Evolutionary conservation across 2,329 filamentous ascomycete species (phyloP).

Genomic region (Neonectria neomacrospora): DNA sequence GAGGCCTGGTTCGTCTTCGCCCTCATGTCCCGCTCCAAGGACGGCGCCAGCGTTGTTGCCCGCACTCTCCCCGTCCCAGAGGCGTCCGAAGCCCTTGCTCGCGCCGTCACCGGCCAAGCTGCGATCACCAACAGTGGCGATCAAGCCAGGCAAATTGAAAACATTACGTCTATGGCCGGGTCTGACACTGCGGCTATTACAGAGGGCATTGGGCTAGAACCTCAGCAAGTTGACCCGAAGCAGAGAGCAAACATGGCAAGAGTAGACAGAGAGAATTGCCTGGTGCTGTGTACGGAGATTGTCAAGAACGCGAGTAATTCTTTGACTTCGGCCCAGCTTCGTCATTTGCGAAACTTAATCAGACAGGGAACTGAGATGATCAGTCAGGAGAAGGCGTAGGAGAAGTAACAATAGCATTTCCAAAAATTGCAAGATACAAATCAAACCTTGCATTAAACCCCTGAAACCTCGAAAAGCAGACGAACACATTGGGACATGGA

Average conservation of each 20-base stretch:
- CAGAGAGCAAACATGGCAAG: slow-evolving; percentile 58
- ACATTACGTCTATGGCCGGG: slow-evolving; percentile 17
- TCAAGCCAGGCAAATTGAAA: slow-evolving; percentile 37
- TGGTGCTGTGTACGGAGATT: slow-evolving; percentile 68
- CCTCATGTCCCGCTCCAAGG: slow-evolving; percentile 64
- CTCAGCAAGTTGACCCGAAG: slow-evolving; percentile 59
- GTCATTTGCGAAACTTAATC: slow-evolving; percentile 61
- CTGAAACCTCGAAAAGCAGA: background rate
- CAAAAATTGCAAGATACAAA: background rate
- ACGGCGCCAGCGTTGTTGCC: slow-evolving; percentile 60
- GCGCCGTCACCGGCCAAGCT: slow-evolving; percentile 60
- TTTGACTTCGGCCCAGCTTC: slow-evolving; percentile 53
- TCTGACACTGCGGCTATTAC: slow-evolving; percentile 39
- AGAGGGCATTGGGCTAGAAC: slow-evolving; percentile 55
- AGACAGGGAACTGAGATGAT: slow-evolving; percentile 61
- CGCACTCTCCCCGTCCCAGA: slow-evolving; percentile 55
- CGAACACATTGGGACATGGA: background rate
- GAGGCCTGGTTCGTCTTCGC: slow-evolving; percentile 73
- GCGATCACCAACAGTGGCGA: slow-evolving; percentile 31
- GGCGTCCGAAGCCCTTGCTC: slow-evolving; percentile 57
- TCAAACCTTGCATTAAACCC: background rate
- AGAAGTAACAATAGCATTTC: background rate
- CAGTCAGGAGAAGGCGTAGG: slow-evolving; percentile 40
- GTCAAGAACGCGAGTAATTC: slow-evolving; percentile 56
- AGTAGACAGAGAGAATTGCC: slow-evolving; percentile 69